A percentile compares a stretch with the other conserved stretches of the same genome.
Conservation (phyloP, 129 eudicot genomes). For the Cynara cardunculus region DNA sequence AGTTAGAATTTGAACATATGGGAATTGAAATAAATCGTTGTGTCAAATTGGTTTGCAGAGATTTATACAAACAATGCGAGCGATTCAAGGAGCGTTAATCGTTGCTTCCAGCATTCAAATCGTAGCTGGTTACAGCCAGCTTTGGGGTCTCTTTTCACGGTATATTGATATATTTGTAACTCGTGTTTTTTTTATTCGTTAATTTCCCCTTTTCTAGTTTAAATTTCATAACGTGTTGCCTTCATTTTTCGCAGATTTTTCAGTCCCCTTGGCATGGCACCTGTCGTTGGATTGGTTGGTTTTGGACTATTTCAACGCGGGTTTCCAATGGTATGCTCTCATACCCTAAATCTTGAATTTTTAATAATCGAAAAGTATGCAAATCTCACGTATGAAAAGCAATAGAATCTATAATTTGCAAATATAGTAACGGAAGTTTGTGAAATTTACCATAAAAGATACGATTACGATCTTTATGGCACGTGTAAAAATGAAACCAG, state of each 20-base stretch:
- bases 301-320: constrained; percentile 91
- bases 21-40: constrained; percentile 9
- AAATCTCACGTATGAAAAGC: not conserved
- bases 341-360: not conserved
- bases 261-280: constrained; percentile 99
- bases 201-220: not conserved
- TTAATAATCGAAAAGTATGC: not conserved
- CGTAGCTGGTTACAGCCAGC: constrained; percentile 92
- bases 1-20: constrained; percentile 1
- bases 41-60: constrained; percentile 48
- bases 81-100: constrained; percentile 96
- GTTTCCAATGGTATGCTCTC: constrained; percentile 70
- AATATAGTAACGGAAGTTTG: not conserved
- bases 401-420: not conserved
- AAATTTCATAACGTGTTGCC: not conserved
- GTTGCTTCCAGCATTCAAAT: constrained; percentile 91
- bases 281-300: constrained; percentile 96
- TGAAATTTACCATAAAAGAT: not conserved
- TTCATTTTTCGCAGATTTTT: constrained; percentile 57
- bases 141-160: constrained; percentile 99
- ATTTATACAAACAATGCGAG: constrained; percentile 96
- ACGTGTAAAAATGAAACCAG: not conserved
- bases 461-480: not conserved
- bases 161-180: constrained; percentile 19
- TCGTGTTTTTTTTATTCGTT: not conserved